A percentile compares a stretch with the other conserved stretches of the same genome.
These are phyloP conservation scores for Dillenia turbinata DNA, from an alignment of 164 flowering plant genomes.

Conservation along the genomic window DNA sequence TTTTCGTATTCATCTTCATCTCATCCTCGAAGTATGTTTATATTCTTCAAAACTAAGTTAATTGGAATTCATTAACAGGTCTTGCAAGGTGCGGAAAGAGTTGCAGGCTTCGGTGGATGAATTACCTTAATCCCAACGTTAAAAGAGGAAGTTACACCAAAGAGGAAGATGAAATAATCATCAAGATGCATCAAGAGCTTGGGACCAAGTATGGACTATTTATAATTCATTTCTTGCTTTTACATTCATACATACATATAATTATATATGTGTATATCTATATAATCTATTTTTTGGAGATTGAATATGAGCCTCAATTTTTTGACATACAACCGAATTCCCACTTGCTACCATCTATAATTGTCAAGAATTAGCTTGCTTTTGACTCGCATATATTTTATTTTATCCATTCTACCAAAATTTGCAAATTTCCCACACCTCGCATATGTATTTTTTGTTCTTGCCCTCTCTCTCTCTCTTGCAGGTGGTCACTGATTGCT, in stretches of 20 bases:
- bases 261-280: background rate
- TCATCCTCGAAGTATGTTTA: background rate
- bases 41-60: background rate
- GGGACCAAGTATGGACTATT: conserved; percentile 21
- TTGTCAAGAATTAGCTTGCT: background rate
- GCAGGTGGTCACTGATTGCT: conserved; percentile 15
- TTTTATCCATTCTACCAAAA: background rate
- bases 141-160: conserved; percentile 20
- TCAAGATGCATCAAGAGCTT: conserved; percentile 6
- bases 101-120: conserved; percentile 26
- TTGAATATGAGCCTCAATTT: background rate
- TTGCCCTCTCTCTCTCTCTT: too few species aligned
- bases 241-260: background rate
- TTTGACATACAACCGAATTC: background rate
- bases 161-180: conserved; percentile 19
- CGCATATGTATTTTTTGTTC: background rate
- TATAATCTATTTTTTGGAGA: background rate
- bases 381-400: background rate
- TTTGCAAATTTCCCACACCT: background rate
- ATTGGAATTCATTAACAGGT: conserved; percentile 9
- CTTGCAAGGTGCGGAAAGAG: conserved; percentile 23
- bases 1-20: background rate
- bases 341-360: background rate
- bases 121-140: conserved; percentile 18
- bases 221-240: background rate